phyloP scores from a whole-genome alignment of 2,329 filamentous ascomycete genomes.

The Botrytis pseudocinerea region DNA sequence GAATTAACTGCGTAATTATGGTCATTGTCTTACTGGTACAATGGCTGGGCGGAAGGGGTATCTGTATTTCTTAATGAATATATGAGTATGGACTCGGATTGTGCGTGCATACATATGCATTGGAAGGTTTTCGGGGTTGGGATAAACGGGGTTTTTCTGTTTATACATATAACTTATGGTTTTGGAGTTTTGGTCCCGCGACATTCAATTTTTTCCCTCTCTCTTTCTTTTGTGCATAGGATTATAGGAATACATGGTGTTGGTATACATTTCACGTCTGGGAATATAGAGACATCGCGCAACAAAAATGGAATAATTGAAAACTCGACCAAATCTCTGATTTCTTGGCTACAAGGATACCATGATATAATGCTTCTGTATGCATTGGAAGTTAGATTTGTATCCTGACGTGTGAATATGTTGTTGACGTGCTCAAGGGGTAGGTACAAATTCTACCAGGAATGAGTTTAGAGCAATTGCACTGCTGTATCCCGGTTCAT shows the following conservation, averaged over 20 bases:
- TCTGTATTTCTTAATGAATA: slow-evolving; percentile 4
- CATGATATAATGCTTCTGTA: not conserved
- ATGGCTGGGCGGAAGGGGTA: not conserved
- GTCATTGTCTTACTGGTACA: not conserved
- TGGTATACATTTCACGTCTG: not conserved
- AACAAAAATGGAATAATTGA: not conserved
- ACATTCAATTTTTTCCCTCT: not conserved
- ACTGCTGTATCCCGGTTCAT: not conserved
- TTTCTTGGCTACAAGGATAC: not conserved
- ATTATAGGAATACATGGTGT: not conserved
- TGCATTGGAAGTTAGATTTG: not conserved
- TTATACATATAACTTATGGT: not conserved
- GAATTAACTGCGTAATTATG: not conserved
- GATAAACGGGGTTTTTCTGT: not conserved
- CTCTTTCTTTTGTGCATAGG: slow-evolving; percentile 3
- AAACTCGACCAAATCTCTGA: not conserved
- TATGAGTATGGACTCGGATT: slow-evolving; percentile 8
- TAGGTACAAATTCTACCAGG: not conserved
- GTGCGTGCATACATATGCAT: slow-evolving; percentile 8
- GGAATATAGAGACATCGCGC: not conserved
- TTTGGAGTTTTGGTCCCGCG: not conserved
- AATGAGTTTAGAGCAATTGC: not conserved
- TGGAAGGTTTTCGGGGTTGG: not conserved
- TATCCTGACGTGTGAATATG: not conserved
- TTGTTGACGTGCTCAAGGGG: not conserved